phyloP scores from a whole-genome alignment of 2,329 filamentous ascomycete species.

The Cadophora sp. region DNA sequence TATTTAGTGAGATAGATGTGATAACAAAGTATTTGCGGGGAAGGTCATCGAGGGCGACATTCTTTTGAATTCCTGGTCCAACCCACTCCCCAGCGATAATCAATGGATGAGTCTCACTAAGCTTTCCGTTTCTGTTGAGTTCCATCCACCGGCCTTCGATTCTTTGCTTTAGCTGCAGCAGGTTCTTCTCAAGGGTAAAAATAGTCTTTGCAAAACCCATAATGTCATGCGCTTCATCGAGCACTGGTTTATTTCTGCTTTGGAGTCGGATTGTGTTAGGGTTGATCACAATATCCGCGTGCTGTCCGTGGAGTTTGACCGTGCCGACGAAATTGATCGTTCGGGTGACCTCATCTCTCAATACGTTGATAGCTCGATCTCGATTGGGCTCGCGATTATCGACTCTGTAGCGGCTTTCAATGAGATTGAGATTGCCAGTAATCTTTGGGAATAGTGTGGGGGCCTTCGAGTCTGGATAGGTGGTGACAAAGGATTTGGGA shows the following conservation, averaged over 20 bases:
- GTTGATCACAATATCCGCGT: slow-evolving; percentile 35
- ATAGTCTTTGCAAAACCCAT: slow-evolving; percentile 24
- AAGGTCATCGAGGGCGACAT: slow-evolving; percentile 30
- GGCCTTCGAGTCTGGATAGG: neutral
- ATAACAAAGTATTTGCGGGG: slow-evolving; percentile 36
- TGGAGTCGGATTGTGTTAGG: slow-evolving; percentile 31
- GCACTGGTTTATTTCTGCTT: slow-evolving; percentile 28
- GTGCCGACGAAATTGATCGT: slow-evolving; percentile 27
- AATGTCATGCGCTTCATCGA: slow-evolving; percentile 23
- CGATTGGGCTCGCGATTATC: slow-evolving; percentile 4
- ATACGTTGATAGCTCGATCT: neutral
- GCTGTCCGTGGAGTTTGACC: slow-evolving; percentile 39
- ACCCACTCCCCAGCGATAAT: slow-evolving; percentile 41
- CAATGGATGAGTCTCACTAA: slow-evolving; percentile 25
- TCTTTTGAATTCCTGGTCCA: slow-evolving; percentile 35
- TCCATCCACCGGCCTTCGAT: slow-evolving; percentile 19
- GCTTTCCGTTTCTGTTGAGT: slow-evolving; percentile 21
- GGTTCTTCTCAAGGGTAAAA: slow-evolving; percentile 23
- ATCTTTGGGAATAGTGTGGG: slow-evolving; percentile 36
- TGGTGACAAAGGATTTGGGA: neutral
- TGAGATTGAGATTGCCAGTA: slow-evolving; percentile 20
- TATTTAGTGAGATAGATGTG: slow-evolving; percentile 33
- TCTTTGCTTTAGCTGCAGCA: slow-evolving; percentile 6
- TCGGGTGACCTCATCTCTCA: slow-evolving; percentile 5
- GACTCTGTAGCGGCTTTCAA: slow-evolving; percentile 18